These are phyloP conservation scores for Discostella stelligera DNA, from an alignment of 352 stramenopile species.

Conservation along the genomic window DNA sequence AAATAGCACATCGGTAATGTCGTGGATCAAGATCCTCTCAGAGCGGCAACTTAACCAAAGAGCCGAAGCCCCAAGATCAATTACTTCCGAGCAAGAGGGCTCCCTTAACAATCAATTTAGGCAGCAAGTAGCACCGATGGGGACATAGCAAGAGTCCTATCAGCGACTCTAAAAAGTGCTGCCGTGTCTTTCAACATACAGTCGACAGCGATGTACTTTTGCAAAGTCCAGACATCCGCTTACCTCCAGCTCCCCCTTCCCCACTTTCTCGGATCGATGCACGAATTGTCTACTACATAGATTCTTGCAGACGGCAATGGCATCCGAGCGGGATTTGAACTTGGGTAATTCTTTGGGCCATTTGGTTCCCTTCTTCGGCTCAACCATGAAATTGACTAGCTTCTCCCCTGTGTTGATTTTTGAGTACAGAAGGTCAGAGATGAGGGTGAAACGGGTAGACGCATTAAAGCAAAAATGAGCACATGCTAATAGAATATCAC, in stretches of 20 bases:
- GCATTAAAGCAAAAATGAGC: neutral
- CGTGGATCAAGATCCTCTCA: slow-evolving; percentile 62
- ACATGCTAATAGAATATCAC: too few species aligned
- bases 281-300: slow-evolving; percentile 80
- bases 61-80: slow-evolving; percentile 40
- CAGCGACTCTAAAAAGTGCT: slow-evolving; percentile 65
- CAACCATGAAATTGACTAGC: slow-evolving; percentile 82
- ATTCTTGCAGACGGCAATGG: slow-evolving; percentile 79
- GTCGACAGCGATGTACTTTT: neutral
- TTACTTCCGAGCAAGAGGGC: slow-evolving; percentile 56
- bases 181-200: slow-evolving; percentile 26
- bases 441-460: slow-evolving; percentile 1
- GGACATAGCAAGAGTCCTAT: slow-evolving; percentile 49
- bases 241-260: slow-evolving; percentile 81
- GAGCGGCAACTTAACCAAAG: slow-evolving; percentile 40
- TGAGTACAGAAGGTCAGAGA: slow-evolving; percentile 8
- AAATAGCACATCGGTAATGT: slow-evolving; percentile 25
- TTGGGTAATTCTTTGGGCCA: slow-evolving; percentile 82
- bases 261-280: slow-evolving; percentile 80
- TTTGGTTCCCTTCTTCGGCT: slow-evolving; percentile 83
- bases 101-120: slow-evolving; percentile 61
- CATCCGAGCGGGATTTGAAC: slow-evolving; percentile 74
- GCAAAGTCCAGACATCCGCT: slow-evolving; percentile 31
- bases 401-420: slow-evolving; percentile 74
- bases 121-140: slow-evolving; percentile 63